These are phyloP conservation scores for Globisporangium okanoganense DNA, from an alignment of 352 stramenopile species.

Conservation along the genomic window DNA sequence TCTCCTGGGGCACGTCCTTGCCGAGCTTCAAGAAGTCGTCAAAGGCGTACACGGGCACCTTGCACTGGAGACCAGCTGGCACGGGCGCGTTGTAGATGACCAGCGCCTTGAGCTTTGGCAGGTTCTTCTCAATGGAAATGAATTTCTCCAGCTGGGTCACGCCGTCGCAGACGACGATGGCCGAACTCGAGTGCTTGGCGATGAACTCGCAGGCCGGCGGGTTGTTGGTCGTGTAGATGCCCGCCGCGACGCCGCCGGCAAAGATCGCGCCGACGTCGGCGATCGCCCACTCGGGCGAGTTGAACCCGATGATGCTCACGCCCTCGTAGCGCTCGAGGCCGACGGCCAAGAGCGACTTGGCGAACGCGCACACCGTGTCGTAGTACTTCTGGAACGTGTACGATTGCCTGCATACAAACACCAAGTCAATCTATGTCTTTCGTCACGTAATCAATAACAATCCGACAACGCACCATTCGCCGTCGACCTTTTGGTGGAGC, in stretches of 20 bases:
- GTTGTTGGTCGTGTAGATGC: constrained; percentile 96
- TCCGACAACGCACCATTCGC: constrained; percentile 44
- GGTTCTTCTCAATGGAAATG: constrained; percentile 75
- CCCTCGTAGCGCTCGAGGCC: constrained; percentile 70
- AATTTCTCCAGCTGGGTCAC: constrained; percentile 95
- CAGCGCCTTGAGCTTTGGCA: constrained; percentile 92
- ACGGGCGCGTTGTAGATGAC: constrained; percentile 90
- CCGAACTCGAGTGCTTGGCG: constrained; percentile 90
- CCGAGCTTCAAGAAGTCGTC: constrained; percentile 79
- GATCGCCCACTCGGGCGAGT: constrained; percentile 92
- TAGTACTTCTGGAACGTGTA: constrained; percentile 80
- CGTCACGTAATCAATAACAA: background rate
- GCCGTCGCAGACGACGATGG: constrained; percentile 91
- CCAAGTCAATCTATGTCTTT: background rate
- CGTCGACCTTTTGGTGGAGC: constrained; percentile 68
- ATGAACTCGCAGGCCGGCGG: constrained; percentile 92
- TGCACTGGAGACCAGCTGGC: constrained; percentile 58
- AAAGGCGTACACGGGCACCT: constrained; percentile 72
- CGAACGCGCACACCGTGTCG: constrained; percentile 67
- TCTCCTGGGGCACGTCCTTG: constrained; percentile 55
- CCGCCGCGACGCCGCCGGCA: constrained; percentile 88
- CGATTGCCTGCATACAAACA: constrained; percentile 32
- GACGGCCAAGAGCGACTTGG: constrained; percentile 72
- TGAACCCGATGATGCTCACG: constrained; percentile 90
- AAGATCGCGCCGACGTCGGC: constrained; percentile 91